Conservation (phyloP, 106 monocot species). For the Posidonia australis region DNA sequence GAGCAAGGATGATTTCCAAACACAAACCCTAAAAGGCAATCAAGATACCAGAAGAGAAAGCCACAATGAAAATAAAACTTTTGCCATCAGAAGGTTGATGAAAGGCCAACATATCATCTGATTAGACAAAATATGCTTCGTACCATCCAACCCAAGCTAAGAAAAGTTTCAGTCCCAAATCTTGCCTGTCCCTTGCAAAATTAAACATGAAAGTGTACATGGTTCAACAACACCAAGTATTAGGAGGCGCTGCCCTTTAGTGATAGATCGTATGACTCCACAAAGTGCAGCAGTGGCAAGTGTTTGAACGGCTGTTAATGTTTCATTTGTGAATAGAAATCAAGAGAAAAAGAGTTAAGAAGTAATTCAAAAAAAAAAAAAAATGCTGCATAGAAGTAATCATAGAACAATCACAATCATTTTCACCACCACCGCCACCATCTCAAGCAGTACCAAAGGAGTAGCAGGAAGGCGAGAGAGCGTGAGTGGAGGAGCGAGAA, state of each 20-base stretch:
- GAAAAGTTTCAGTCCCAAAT: conserved; percentile 28
- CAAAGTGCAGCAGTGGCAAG: conserved; percentile 32
- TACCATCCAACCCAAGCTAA: conserved; percentile 38
- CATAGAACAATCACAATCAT: too few species aligned
- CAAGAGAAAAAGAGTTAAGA: background rate
- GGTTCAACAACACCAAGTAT: conserved; percentile 37
- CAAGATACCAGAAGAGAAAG: background rate
- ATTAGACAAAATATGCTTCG: background rate
- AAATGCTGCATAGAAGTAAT: background rate
- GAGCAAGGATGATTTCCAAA: conserved; percentile 51
- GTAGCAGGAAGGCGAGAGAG: too few species aligned
- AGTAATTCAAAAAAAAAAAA: too few species aligned
- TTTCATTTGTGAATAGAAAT: conserved; percentile 11
- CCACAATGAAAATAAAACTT: background rate
- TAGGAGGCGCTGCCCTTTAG: conserved; percentile 29
- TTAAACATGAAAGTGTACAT: conserved; percentile 15
- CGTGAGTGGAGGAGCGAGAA: too few species aligned
- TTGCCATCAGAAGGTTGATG: background rate
- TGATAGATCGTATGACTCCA: conserved; percentile 31
- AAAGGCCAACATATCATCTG: background rate
- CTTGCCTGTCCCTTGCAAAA: conserved; percentile 20
- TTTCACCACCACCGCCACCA: too few species aligned
- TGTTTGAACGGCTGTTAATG: conserved; percentile 33
- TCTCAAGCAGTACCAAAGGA: too few species aligned
- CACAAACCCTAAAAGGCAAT: conserved; percentile 41